Percentiles rank a stretch among this genome's conserved stretches.
Evolutionary conservation across 805 yeast genomes (phyloP).

Genomic region (Nakazawaea ishiwadae): DNA sequence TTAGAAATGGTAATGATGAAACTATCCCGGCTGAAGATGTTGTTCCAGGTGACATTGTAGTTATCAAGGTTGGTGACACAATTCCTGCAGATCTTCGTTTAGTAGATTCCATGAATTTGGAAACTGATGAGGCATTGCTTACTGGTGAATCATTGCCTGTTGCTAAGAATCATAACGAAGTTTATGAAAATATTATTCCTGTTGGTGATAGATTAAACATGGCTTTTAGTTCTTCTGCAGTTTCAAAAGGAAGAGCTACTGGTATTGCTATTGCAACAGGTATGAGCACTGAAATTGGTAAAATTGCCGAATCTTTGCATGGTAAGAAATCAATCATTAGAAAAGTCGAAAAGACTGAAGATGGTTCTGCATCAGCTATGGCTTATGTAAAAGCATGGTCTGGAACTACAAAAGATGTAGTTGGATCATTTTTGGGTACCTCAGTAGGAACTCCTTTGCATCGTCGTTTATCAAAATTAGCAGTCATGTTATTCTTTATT

Average conservation of each 20-base stretch:
- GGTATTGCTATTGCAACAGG: constrained; percentile 72
- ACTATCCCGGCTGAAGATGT: constrained; percentile 59
- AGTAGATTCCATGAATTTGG: constrained; percentile 55
- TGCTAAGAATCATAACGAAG: constrained; percentile 41
- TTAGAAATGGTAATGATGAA: constrained; percentile 52
- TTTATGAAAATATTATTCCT: constrained; percentile 40
- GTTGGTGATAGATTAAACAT: constrained; percentile 73
- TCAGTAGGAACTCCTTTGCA: constrained; percentile 81
- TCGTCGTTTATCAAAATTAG: constrained; percentile 69
- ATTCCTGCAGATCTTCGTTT: constrained; percentile 71
- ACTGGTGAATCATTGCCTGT: constrained; percentile 90
- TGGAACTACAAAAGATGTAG: constrained; percentile 46
- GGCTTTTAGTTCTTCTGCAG: constrained; percentile 66
- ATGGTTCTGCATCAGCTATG: constrained; percentile 32
- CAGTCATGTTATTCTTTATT: constrained; percentile 62
- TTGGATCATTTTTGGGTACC: constrained; percentile 71
- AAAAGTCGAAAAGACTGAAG: constrained; percentile 34
- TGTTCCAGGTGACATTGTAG: constrained; percentile 71
- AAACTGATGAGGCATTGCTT: constrained; percentile 80
- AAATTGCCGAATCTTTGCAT: constrained; percentile 57
- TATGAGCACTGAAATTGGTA: constrained; percentile 67
- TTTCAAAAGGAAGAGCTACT: constrained; percentile 69
- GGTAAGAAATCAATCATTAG: constrained; percentile 35
- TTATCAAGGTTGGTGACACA: constrained; percentile 66
- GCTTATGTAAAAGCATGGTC: constrained; percentile 44